A percentile compares a stretch with the other conserved stretches of the same genome.
Evolutionary conservation across 495 filamentous ascomycete species (phyloP).

Genomic region (Penicillium desertorum): DNA sequence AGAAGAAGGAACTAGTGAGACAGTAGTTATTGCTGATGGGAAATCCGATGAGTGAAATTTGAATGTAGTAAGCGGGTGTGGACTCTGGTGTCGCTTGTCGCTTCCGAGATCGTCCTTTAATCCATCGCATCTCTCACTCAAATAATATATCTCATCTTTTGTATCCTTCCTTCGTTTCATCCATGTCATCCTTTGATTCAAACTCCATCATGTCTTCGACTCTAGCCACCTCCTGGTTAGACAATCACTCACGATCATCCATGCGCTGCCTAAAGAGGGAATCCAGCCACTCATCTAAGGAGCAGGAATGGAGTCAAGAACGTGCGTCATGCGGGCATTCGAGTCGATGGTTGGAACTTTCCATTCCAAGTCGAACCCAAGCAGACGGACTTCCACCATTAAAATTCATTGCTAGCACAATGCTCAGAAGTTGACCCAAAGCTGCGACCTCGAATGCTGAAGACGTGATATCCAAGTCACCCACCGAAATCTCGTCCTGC

Average conservation of each 20-base stretch:
- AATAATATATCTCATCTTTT: not conserved
- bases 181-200: not conserved
- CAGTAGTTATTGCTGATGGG: not conserved
- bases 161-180: not conserved
- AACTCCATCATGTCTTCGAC: not conserved
- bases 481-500: not conserved
- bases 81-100: too few species aligned
- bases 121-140: not conserved
- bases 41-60: not conserved
- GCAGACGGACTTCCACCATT: not conserved
- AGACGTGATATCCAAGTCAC: not conserved
- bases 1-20: slow-evolving; percentile 14
- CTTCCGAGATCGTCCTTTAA: not conserved
- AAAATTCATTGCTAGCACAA: not conserved
- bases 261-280: too few species aligned
- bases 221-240: not conserved
- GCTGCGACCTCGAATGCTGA: not conserved
- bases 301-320: too few species aligned
- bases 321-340: too few species aligned
- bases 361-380: not conserved
- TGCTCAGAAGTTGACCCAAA: not conserved
- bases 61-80: not conserved
- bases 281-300: too few species aligned
- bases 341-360: not conserved
- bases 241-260: too few species aligned